Evolutionary conservation across 208 protist species (phyloP).

Genomic region (Acanthamoeba healyi): DNA sequence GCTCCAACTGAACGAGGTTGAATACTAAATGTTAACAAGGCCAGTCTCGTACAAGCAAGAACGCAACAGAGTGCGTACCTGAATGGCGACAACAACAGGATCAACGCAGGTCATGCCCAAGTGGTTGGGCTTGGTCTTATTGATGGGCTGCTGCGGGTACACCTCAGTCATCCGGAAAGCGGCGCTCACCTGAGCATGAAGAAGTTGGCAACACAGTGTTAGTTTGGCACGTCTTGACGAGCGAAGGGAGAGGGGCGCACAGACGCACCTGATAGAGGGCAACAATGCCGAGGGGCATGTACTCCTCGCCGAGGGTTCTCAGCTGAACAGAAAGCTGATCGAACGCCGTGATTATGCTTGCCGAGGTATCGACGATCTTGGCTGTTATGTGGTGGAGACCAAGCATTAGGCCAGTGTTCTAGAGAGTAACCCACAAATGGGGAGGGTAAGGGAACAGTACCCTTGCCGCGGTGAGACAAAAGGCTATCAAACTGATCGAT

Average conservation of each 20-base stretch:
- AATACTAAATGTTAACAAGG: neutral
- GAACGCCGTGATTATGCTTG: conserved; percentile 33
- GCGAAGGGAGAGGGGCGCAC: no score
- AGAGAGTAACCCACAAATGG: neutral
- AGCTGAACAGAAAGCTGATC: conserved; percentile 10
- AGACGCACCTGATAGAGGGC: neutral
- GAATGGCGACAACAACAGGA: neutral
- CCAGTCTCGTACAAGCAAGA: neutral
- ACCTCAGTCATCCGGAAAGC: conserved; percentile 18
- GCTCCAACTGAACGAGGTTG: neutral
- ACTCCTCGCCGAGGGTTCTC: neutral
- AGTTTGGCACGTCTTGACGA: no score
- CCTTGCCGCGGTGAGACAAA: neutral
- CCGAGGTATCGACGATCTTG: conserved; percentile 48
- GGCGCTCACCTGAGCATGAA: neutral
- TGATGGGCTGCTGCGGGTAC: conserved; percentile 45
- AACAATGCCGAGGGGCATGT: conserved; percentile 5
- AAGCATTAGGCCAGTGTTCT: no score
- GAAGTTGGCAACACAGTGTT: neutral
- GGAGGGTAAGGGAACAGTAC: neutral
- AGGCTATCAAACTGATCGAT: conserved; percentile 37
- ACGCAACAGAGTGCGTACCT: neutral
- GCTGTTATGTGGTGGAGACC: no score
- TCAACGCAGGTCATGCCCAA: neutral
- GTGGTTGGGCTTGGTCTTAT: conserved; percentile 24